Evolutionary conservation across 306 rosid genomes (phyloP).

Genomic region (Castanea mollissima): DNA sequence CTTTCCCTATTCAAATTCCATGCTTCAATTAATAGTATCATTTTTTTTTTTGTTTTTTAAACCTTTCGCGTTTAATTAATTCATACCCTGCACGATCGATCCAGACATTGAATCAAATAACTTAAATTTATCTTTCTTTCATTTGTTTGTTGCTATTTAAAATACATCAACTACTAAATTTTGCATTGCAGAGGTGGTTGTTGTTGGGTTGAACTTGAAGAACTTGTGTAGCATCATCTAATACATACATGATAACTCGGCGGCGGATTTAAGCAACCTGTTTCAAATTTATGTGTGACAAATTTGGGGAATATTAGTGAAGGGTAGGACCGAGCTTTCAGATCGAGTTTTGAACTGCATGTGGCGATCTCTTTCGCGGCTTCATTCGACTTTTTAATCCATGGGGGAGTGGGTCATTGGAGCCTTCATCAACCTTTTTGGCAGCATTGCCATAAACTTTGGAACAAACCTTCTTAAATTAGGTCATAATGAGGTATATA

Average conservation of each 20-base stretch:
- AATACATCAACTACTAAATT: background rate
- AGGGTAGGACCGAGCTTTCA: conserved; percentile 10
- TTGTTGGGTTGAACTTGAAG: background rate
- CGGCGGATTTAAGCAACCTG: background rate
- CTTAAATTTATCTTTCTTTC: too few species aligned
- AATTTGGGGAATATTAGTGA: conserved; percentile 19
- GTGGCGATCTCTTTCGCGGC: conserved; percentile 37
- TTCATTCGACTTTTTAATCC: conserved; percentile 33
- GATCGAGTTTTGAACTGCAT: conserved; percentile 43
- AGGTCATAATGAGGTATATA: conserved; percentile 89
- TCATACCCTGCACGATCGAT: too few species aligned
- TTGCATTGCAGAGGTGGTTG: background rate
- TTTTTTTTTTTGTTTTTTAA: too few species aligned
- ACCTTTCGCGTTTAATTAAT: too few species aligned
- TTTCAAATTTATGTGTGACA: background rate
- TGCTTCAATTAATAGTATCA: too few species aligned
- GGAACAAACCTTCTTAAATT: conserved; percentile 95
- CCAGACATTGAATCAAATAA: too few species aligned
- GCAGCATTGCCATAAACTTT: conserved; percentile 95
- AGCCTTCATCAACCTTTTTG: conserved; percentile 91
- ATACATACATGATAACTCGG: conserved; percentile 20
- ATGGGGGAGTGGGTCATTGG: conserved; percentile 99
- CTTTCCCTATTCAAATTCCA: too few species aligned
- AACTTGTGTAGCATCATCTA: conserved; percentile 11
- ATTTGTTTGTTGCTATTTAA: background rate